Base-by-base conservation (phyloP, 306 rosid species). In the Castanopsis chinensis region DNA sequence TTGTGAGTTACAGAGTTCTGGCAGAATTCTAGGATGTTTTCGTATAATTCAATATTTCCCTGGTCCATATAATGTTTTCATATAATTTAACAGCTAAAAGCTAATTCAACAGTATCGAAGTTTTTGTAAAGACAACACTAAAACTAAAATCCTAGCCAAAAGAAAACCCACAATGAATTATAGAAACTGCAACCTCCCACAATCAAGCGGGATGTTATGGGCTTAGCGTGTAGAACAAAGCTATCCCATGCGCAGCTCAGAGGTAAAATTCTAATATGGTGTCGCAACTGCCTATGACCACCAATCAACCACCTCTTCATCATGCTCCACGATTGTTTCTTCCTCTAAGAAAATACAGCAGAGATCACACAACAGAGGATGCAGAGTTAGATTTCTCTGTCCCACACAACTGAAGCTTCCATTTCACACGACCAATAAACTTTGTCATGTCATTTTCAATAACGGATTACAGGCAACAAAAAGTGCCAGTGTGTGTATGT, bases 341-440 rank as follows among this genome's bases (percentile, higher is more conserved):
- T n/a, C 81, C 89, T 79, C 78, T 80, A 45, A 67, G 35, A 55
- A 63, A 37, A 85, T 54, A 71, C 35, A 78, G 57, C 54, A 64
- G 52, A 55, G 45, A 68, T 71, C 12, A 76, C 35, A 18, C 32
- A 51, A 49, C 51, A 35, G 28, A 53, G 41, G 23, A 27, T 68
- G n/a, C 7, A 60, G 0, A 9, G 64, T 58, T 49, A 57, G 71
- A n/a, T 69, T 37, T 28, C 9, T 35, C 3, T 67, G 14, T 19
- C 25, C 27, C 25, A 67, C 49, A 33, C 52, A 67, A 67, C 37
- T 12, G n/a, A 27, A 63, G 65, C 32, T 59, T 59, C 65, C 65
- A 20, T 59, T 63, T 2, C 3, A 67, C 14, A 5, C 11, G n/a
- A 52, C 49, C 51, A 30, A 21, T 35, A 33, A 67, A 4, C 13